Evolutionary conservation across 371 early-diverging fungal species (phyloP).

Genomic region (Mucor plumbeus): DNA sequence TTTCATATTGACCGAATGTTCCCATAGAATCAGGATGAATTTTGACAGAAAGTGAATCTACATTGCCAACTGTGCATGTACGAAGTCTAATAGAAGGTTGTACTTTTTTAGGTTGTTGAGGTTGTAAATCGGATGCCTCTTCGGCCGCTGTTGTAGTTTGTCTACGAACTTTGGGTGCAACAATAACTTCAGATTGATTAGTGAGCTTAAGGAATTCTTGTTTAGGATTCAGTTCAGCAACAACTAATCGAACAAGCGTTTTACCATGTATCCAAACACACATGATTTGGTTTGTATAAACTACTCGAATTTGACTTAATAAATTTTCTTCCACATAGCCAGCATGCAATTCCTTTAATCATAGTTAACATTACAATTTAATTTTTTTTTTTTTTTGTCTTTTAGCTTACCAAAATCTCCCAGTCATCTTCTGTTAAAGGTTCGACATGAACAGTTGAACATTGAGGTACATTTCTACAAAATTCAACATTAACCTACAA

Average conservation of each 20-base stretch:
- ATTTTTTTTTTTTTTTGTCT: background rate
- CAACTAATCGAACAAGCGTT: slow-evolving; percentile 61
- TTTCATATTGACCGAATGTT: background rate
- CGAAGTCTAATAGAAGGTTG: slow-evolving; percentile 13
- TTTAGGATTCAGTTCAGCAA: slow-evolving; percentile 64
- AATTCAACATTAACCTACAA: slow-evolving; percentile 69
- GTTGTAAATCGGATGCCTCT: slow-evolving; percentile 5
- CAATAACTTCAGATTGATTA: slow-evolving; percentile 77
- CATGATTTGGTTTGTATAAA: slow-evolving; percentile 68
- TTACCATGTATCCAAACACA: slow-evolving; percentile 78
- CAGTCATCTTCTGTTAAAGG: slow-evolving; percentile 85
- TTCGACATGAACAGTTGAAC: slow-evolving; percentile 74
- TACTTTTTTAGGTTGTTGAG: slow-evolving; percentile 10
- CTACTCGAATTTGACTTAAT: slow-evolving; percentile 76
- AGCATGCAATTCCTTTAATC: slow-evolving; percentile 74
- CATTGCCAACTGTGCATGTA: background rate
- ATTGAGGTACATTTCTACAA: slow-evolving; percentile 61
- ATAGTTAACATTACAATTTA: background rate
- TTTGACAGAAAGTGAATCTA: slow-evolving; percentile 11
- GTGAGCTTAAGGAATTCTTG: slow-evolving; percentile 64
- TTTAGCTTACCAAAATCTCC: slow-evolving; percentile 75
- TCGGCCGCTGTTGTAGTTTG: background rate
- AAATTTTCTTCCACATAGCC: slow-evolving; percentile 82
- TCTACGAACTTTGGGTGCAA: slow-evolving; percentile 75
- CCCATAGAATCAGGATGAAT: slow-evolving; percentile 24